Evolutionary conservation across 371 early-diverging fungal species (phyloP), one percentile per base, ranked within the genome.

Genomic region (Mortierella polycephala): DNA sequence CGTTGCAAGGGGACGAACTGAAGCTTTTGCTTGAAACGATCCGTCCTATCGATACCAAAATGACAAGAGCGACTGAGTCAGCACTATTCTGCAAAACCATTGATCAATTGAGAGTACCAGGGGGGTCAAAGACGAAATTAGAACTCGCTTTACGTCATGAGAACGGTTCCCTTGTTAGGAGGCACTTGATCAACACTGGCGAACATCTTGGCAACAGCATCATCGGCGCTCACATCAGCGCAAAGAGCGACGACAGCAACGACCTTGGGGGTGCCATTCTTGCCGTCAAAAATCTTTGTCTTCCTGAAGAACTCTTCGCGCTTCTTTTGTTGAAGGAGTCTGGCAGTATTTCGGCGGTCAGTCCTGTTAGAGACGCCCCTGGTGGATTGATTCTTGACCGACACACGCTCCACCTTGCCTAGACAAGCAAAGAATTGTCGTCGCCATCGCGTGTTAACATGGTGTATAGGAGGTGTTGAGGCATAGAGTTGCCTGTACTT

Each of bases 341-440:
- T 92, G 40, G 95, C 93, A 8, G 93, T 84, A 83, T 97, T 93
- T 45, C 93, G 88, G 46, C 97, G 91, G 82, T 96, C 96, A n/a
- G 85, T 84, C 69, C 91, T 94, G 60, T 84, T 85, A 42, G 85
- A 69, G 13, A 75, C 49, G 16, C 87, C 85, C 42, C 71, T 70
- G 7, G 67, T 46, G 58, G 85, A 50, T 60, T 83, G 73, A 58
- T 87, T 84, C 77, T 90, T 91, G 71, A 91, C 71, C 49, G 85
- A 69, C 1, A 76, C 84, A 9, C 93, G 87, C 74, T 93, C 89
- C 39, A 92, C 89, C 80, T 93, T 93, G 66, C 94, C 88, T 88
- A 56, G 11, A 51, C 8, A 42, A 42, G 18, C 40, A 37, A 49
- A 41, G 40, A 57, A 9, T 0, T 18, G 51, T 51, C 51, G 51